Conservation (phyloP, 2,329 filamentous ascomycete genomes). For the Penicillium thymicola region DNA sequence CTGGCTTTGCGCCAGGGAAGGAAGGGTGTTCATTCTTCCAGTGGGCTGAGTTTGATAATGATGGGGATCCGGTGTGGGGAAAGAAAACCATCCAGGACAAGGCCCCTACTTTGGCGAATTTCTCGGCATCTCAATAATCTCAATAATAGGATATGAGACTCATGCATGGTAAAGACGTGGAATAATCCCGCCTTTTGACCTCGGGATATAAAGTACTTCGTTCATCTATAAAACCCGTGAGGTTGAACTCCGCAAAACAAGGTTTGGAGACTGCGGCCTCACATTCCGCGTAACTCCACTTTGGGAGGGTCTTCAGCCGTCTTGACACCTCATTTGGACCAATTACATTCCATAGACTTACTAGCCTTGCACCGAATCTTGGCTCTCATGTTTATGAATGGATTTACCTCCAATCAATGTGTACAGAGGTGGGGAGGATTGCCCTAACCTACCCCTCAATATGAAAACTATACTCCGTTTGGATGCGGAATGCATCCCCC, state of each 20-base stretch:
- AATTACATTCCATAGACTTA: background rate
- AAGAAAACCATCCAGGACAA: constrained; percentile 14
- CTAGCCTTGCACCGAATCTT: background rate
- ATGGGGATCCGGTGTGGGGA: constrained; percentile 72
- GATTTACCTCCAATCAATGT: background rate
- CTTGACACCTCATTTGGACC: background rate
- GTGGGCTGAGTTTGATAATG: constrained; percentile 83
- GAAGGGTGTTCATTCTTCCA: constrained; percentile 72
- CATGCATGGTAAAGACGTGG: background rate
- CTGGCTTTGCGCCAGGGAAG: constrained; percentile 47
- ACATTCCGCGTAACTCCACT: background rate
- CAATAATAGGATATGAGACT: constrained; percentile 12
- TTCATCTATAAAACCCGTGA: no score
- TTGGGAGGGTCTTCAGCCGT: background rate
- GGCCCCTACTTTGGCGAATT: constrained; percentile 26
- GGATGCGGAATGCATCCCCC: background rate
- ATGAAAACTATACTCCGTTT: no score
- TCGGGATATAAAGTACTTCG: background rate
- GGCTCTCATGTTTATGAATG: background rate
- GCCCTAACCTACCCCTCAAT: background rate
- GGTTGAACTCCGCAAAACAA: background rate
- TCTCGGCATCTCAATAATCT: constrained; percentile 24
- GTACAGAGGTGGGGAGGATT: background rate
- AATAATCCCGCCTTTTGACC: background rate
- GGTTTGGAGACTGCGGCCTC: background rate